A percentile compares a stretch with the other conserved stretches of the same genome.
Evolutionary conservation across 176 grass and related monocot genomes (phyloP).

Genomic region (Oryza glumipatula): DNA sequence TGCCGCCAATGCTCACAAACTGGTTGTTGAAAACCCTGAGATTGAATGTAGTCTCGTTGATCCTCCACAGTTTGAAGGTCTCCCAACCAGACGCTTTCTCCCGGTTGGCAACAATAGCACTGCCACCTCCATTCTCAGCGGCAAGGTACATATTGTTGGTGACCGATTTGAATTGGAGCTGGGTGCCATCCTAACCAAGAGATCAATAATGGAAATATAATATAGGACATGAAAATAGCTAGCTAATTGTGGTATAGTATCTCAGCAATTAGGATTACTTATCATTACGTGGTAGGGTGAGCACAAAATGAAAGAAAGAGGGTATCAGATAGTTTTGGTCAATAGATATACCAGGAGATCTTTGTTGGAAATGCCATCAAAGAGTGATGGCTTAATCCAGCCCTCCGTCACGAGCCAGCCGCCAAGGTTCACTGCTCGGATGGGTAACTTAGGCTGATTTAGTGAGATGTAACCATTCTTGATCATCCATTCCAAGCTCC

Average conservation of each 20-base stretch:
- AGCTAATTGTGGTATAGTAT: background rate
- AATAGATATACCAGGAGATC: background rate
- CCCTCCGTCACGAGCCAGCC: background rate
- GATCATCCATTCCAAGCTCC: constrained; percentile 88
- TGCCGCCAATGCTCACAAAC: background rate
- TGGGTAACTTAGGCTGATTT: background rate
- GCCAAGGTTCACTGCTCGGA: background rate
- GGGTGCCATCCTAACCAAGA: background rate
- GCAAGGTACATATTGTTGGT: background rate
- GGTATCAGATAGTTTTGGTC: too few species aligned
- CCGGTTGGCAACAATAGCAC: background rate
- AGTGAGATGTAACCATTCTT: constrained; percentile 59
- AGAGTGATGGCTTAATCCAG: background rate
- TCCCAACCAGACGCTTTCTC: background rate
- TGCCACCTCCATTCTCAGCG: background rate
- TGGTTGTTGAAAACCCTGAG: background rate
- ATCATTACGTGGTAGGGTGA: background rate
- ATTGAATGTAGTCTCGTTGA: background rate
- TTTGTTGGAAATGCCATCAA: background rate
- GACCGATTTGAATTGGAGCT: background rate
- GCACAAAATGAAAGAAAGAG: background rate
- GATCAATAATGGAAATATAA: background rate
- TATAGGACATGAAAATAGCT: background rate
- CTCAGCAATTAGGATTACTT: background rate
- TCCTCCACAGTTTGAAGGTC: background rate